phyloP scores from a whole-genome alignment of 257 asterid species.

The Scutellaria galericulata region DNA sequence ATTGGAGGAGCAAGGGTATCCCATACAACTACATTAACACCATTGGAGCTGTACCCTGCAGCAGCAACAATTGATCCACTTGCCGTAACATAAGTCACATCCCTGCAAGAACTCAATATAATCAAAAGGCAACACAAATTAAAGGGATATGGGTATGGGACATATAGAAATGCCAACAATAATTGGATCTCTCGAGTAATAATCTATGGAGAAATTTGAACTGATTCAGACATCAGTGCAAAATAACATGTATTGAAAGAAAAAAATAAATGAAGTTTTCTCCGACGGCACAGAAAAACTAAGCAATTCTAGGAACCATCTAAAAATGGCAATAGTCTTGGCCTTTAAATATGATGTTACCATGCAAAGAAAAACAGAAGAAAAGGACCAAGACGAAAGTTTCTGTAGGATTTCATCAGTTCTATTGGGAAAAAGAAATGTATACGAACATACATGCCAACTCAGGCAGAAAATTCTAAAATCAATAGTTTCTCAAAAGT shows the following conservation, averaged over 20 bases:
- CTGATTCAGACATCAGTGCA: conserved; percentile 7
- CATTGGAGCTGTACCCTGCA: conserved; percentile 91
- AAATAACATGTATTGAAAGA: neutral
- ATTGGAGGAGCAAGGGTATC: conserved; percentile 98
- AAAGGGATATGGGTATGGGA: conserved; percentile 19
- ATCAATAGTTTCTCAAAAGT: conserved; percentile 17
- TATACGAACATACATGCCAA: conserved; percentile 16
- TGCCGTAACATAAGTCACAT: conserved; percentile 85
- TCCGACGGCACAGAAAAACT: too few species aligned
- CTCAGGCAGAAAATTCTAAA: conserved; percentile 19
- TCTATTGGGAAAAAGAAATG: conserved; percentile 5
- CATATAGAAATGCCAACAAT: conserved; percentile 21
- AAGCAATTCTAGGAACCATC: too few species aligned
- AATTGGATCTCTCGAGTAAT: conserved; percentile 18
- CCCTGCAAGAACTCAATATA: conserved; percentile 56
- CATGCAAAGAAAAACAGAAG: conserved; percentile 2
- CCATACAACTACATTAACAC: conserved; percentile 93
- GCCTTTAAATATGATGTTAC: conserved; percentile 4
- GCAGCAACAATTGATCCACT: conserved; percentile 98
- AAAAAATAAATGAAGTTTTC: too few species aligned
- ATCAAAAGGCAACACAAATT: conserved; percentile 27
- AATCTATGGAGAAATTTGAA: conserved; percentile 12
- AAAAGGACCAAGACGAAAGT: conserved; percentile 1
- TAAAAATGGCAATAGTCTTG: neutral
- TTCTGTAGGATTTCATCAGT: neutral